Percentiles rank a stretch among this genome's conserved stretches.
Evolutionary conservation across 1,284 basidiomycete genomes (phyloP).

Genomic region (Meira miltonrushii): DNA sequence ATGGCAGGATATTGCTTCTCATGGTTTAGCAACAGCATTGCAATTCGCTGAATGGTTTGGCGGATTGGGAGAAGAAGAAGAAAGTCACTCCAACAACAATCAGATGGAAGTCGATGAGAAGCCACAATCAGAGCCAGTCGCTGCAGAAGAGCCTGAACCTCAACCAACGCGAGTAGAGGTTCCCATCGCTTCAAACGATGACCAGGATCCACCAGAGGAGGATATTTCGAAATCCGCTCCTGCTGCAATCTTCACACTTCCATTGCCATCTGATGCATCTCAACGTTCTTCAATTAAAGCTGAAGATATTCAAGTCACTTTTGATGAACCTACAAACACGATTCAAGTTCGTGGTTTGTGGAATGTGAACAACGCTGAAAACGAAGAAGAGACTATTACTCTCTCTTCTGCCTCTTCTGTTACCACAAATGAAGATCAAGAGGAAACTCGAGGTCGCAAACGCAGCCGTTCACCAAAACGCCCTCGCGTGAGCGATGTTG

Average conservation of each 20-base stretch:
- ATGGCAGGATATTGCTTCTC: not conserved
- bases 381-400: not conserved
- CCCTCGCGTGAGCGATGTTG: slow-evolving; percentile 3
- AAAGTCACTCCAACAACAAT: not conserved
- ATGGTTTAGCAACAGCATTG: not conserved
- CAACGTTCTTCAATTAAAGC: not conserved
- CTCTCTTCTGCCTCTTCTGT: too few relatives aligned
- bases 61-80: not conserved
- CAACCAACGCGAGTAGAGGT: not conserved
- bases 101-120: not conserved
- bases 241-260: not conserved
- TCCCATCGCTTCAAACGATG: not conserved
- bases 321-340: not conserved
- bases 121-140: not conserved
- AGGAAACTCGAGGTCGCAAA: slow-evolving; percentile 1
- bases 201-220: not conserved
- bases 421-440: not conserved
- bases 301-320: not conserved
- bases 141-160: not conserved
- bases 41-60: not conserved
- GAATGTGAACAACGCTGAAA: not conserved
- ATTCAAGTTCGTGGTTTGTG: slow-evolving; percentile 1
- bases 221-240: not conserved
- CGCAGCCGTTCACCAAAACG: slow-evolving; percentile 3
- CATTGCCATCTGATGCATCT: not conserved